phyloP scores from a whole-genome alignment of 2,329 filamentous ascomycete genomes.

The Ceratocystis ficicola region DNA sequence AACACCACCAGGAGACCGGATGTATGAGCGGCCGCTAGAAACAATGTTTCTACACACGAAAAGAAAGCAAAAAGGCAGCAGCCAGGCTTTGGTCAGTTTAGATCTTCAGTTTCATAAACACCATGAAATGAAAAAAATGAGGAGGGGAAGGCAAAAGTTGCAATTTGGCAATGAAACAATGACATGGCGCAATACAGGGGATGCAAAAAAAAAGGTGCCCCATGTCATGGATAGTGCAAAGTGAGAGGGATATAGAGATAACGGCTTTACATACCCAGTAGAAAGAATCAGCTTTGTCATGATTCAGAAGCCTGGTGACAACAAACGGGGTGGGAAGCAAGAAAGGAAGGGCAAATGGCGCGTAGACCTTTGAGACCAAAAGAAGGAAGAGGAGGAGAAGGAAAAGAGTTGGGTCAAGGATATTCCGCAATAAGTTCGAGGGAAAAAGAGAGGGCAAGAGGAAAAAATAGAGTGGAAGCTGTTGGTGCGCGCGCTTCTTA shows the following conservation, averaged over 20 bases:
- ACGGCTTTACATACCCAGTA: slow-evolving; percentile 50
- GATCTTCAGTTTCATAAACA: slow-evolving; percentile 21
- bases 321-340: neutral
- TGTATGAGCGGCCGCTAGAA: slow-evolving; percentile 68
- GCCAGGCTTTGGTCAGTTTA: neutral
- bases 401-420: neutral
- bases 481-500: slow-evolving; percentile 6
- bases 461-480: neutral
- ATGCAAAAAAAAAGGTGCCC: neutral
- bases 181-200: neutral
- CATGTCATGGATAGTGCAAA: neutral
- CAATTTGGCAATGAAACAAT: neutral
- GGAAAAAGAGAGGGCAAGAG: neutral
- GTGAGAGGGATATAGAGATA: neutral
- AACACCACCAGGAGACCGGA: slow-evolving; percentile 62
- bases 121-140: neutral
- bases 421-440: slow-evolving; percentile 1
- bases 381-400: neutral
- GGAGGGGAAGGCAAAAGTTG: neutral
- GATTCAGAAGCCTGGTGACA: slow-evolving; percentile 6
- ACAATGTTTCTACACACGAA: slow-evolving; percentile 54
- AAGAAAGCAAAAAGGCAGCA: neutral
- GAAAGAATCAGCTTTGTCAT: slow-evolving; percentile 72
- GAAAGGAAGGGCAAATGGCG: neutral
- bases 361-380: neutral